Conservation (phyloP, 2,329 filamentous ascomycete species). For the Fusarium sp. region DNA sequence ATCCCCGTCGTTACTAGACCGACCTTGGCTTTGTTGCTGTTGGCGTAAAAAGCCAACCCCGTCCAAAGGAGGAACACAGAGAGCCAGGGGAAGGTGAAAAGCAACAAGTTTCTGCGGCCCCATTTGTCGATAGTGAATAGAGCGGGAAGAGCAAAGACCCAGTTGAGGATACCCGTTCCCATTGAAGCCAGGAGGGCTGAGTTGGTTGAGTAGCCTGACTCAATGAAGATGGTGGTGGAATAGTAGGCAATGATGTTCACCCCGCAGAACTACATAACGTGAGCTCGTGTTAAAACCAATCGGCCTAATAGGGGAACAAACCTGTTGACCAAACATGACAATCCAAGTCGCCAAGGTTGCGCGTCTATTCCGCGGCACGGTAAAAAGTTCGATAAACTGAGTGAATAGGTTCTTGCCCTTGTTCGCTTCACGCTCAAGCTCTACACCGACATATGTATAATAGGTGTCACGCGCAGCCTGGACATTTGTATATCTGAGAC, state of each 20-base stretch:
- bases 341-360: slow-evolving; percentile 4
- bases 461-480: slow-evolving; percentile 2
- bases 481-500: not conserved
- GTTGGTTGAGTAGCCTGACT: slow-evolving; percentile 4
- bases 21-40: not conserved
- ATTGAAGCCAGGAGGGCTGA: slow-evolving; percentile 3
- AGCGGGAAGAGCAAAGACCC: not conserved
- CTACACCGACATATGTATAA: not conserved
- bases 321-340: slow-evolving; percentile 3
- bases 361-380: not conserved
- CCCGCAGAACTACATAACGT: not conserved
- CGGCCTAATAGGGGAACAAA: not conserved
- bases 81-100: not conserved
- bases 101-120: not conserved
- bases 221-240: slow-evolving; percentile 4
- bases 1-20: not conserved
- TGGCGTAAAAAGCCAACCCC: not conserved
- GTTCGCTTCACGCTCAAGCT: not conserved
- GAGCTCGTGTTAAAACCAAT: not conserved
- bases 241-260: slow-evolving; percentile 7
- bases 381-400: slow-evolving; percentile 1
- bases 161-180: not conserved
- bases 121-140: not conserved
- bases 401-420: slow-evolving; percentile 2
- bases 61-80: not conserved